Base-by-base conservation (phyloP, 1,284 basidiomycete species). In the Ganoderma leucocontextum region DNA sequence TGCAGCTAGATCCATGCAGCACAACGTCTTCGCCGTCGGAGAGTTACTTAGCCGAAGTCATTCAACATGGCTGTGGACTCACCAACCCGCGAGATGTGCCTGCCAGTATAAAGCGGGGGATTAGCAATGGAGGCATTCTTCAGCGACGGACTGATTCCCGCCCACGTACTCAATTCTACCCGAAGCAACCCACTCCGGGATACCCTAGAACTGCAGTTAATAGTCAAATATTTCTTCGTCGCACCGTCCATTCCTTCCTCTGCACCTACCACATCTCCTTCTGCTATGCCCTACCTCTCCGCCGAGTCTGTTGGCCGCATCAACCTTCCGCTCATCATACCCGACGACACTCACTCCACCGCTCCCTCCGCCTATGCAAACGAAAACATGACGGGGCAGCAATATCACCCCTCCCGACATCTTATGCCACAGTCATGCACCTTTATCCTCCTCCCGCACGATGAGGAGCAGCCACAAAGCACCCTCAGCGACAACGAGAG, bases 321-420 rank as follows among this genome's bases (percentile, higher is more conserved):
- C n/a, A 10, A 9, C 41, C 42, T 62, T n/a, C 65, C 57, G 9
- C 17, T 62, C 60, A 35, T 66, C 53, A 66, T 66, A 36, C 65
- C 65, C 49, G 36, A 47, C 44, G 22, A 44, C 52, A 35, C 59
- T 19, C 10, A 35, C 8, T 13, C 60, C 38, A 44, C 41, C 42
- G 59, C 57, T 4, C 64, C 64, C 39, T 13, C 59, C n/a, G 49
- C 60, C 29, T 10, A 33, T 7, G 49, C 44, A 9, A 22, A 47
- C n/a, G 59, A 53, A 13, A 36, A n/a, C 35, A n/a, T n/a, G 4
- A 13, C 25, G 13, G 13, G 22, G 52, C 17, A 13, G 47, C 2
- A 47, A 10, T 5, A 19, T 22, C n/a, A 38, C 19, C 10, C 10
- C 29, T 17, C 42, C 29, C 35, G 64, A 44, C 52, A 57, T 35